Evolutionary conservation across 805 yeast genomes (phyloP).

Genomic region (Saccharomycopsis olivae): DNA sequence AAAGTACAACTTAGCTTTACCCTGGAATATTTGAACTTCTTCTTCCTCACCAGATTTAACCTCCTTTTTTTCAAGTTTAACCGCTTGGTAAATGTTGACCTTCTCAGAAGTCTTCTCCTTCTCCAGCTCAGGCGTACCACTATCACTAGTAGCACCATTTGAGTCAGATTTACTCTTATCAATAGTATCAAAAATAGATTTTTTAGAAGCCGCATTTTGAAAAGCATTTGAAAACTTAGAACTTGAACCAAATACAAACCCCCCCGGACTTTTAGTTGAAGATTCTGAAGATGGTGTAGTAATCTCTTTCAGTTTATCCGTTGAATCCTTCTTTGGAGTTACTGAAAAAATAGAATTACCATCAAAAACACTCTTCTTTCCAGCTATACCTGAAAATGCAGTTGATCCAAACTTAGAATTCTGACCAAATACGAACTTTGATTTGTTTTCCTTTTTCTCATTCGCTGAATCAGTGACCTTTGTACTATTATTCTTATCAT

Average conservation of each 20-base stretch:
- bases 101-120: slow-evolving; percentile 17
- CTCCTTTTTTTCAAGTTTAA: slow-evolving; percentile 49
- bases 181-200: slow-evolving; percentile 44
- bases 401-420: slow-evolving; percentile 37
- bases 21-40: slow-evolving; percentile 57
- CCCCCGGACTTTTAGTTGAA: background rate
- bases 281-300: slow-evolving; percentile 11
- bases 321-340: background rate
- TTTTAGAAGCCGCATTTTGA: slow-evolving; percentile 37
- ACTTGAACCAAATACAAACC: slow-evolving; percentile 32
- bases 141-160: slow-evolving; percentile 7
- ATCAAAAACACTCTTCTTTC: slow-evolving; percentile 28
- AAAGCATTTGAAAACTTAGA: slow-evolving; percentile 46
- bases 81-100: slow-evolving; percentile 30
- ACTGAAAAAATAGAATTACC: background rate
- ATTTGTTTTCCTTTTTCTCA: slow-evolving; percentile 4
- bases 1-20: slow-evolving; percentile 71
- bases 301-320: slow-evolving; percentile 11
- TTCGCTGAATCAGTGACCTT: slow-evolving; percentile 7
- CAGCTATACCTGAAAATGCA: slow-evolving; percentile 27
- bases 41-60: slow-evolving; percentile 84
- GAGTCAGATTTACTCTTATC: background rate
- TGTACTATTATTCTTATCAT: slow-evolving; percentile 1
- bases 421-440: slow-evolving; percentile 43
- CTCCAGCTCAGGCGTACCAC: slow-evolving; percentile 21